Evolutionary conservation across 345 rosid genomes (phyloP), one percentile per base, ranked within the genome.

Genomic region (Anacardium occidentale): DNA sequence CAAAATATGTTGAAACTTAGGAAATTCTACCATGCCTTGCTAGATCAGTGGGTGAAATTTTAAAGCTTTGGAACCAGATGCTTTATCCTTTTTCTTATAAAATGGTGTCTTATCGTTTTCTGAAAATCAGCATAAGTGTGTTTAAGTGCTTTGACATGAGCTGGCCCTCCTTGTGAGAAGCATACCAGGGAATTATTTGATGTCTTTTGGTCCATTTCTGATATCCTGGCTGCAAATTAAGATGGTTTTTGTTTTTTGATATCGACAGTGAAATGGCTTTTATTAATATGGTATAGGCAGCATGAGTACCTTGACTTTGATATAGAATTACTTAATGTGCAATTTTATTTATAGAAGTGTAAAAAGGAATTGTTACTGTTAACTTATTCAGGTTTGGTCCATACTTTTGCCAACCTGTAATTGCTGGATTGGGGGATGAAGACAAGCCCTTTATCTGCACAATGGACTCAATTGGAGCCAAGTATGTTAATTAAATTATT

Each of bases 381-480:
- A n/a, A 40, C 66, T 58, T 17, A 74, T 63, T 77, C 83, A 91
- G 99, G 77, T 95, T 95, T 77, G 99, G 99, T 72, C 99, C 98
- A 40, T 95, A 92, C 84, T 87, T 95, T 80, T 91, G 96, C 77
- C 98, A 95, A 74, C 98, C 99, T 22, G 98, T 95, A 25, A 91
- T 95, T 84, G 97, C 96, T 61, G 99, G 99, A 57, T 79, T 95
- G 84, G 87, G 97, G 64, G 98, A 87, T 53, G 98, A 92, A 69
- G 89, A 91, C 81, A 91, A 91, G 81, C 99, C 99, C 45, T 95
- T 95, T 76, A 92, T 95, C 69, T 95, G 99, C 81, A 95, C 99
- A 13, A 91, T 91, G 99, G 99, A 95, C 79, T 91, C 94, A 0
- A 92, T 92, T 79, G 98, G 98, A 74, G 99, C 97, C 66, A 92